These are phyloP conservation scores for Xerocomellus intermedius DNA, from an alignment of 768 basidiomycete species.

Conservation along the genomic window DNA sequence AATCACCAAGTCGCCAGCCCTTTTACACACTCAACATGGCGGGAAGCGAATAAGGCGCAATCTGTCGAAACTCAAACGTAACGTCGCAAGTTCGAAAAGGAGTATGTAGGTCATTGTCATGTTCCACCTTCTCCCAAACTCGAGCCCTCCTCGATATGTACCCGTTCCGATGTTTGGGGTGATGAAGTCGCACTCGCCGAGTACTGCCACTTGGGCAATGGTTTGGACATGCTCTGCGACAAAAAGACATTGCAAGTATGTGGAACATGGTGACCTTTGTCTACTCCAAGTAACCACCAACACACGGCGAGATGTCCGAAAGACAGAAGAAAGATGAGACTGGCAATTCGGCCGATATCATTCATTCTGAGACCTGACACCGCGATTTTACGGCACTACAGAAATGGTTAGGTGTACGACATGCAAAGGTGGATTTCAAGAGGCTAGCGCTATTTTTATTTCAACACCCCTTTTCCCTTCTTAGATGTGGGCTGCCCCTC, in stretches of 20 bases:
- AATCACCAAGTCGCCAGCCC: not conserved
- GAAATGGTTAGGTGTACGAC: not conserved
- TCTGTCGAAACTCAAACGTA: not conserved
- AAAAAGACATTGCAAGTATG: not conserved
- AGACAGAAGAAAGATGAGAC: not conserved
- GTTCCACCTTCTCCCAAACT: not conserved
- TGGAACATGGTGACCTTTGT: not conserved
- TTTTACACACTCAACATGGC: not conserved
- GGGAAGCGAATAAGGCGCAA: no score
- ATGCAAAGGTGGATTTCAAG: no score
- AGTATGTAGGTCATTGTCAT: not conserved
- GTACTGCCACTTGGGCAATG: not conserved
- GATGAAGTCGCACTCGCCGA: not conserved
- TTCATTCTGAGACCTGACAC: not conserved
- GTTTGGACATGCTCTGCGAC: not conserved
- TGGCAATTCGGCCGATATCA: not conserved
- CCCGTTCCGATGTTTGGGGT: not conserved
- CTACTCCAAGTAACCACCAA: not conserved
- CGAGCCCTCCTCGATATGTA: not conserved
- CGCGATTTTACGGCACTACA: not conserved
- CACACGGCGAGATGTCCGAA: not conserved
- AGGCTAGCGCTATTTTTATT: not conserved
- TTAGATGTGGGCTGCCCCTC: no score
- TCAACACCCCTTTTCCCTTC: not conserved
- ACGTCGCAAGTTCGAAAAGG: not conserved